Percentiles rank a stretch among this genome's conserved stretches.
phyloP scores from a whole-genome alignment of 2,329 filamentous ascomycete species.

The Blastomyces parvus region DNA sequence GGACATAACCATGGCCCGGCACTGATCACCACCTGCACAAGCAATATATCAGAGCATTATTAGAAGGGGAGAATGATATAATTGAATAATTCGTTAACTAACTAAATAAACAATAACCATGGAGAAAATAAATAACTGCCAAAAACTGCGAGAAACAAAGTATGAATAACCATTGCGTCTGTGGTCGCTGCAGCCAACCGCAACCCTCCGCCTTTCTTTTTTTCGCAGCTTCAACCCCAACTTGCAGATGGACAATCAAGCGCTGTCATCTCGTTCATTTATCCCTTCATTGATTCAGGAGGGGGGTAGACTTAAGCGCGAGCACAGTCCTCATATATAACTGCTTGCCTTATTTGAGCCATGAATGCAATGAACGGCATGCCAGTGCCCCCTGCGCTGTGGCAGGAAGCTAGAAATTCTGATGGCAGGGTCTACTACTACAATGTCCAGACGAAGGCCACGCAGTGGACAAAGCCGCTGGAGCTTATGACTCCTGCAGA shows the following conservation, averaged over 20 bases:
- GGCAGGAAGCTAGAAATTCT: constrained; percentile 71
- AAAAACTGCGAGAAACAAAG: background rate
- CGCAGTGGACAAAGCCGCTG: constrained; percentile 88
- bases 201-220: background rate
- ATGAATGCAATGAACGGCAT: constrained; percentile 50
- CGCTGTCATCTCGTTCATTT: background rate
- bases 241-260: background rate
- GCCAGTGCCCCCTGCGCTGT: constrained; percentile 46
- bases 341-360: constrained; percentile 11
- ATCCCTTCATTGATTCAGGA: background rate
- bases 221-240: background rate
- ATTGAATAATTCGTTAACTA: background rate
- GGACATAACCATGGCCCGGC: background rate
- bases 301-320: background rate
- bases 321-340: background rate
- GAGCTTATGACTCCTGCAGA: constrained; percentile 78
- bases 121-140: background rate
- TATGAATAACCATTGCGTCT: background rate
- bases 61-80: background rate
- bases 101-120: background rate
- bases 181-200: background rate
- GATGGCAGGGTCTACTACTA: constrained; percentile 89
- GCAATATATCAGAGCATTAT: background rate
- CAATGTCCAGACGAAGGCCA: constrained; percentile 74
- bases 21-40: background rate